Percentiles rank a stretch among this genome's conserved stretches.
phyloP scores from a whole-genome alignment of 2,329 filamentous ascomycete genomes.

The Ambrosiella xylebori region DNA sequence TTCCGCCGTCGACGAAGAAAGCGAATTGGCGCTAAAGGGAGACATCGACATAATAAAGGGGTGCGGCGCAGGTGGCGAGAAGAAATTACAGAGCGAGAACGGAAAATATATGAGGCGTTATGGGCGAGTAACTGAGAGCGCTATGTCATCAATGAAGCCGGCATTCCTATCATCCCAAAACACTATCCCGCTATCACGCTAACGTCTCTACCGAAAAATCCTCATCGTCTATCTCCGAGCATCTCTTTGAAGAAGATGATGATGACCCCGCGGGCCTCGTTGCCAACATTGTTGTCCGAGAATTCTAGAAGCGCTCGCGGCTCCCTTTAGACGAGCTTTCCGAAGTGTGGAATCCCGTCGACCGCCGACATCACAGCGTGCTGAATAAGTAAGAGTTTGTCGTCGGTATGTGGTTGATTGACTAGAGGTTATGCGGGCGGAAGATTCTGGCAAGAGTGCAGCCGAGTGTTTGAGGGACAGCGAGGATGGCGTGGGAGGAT shows the following conservation, averaged over 20 bases:
- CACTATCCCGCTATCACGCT: neutral
- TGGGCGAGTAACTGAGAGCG: conserved; percentile 67
- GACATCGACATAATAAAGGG: conserved; percentile 59
- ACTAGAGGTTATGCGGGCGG: conserved; percentile 61
- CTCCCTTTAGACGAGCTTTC: conserved; percentile 51
- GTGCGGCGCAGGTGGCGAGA: conserved; percentile 62
- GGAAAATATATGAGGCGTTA: conserved; percentile 68
- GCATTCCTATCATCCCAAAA: neutral
- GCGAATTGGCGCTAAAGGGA: conserved; percentile 28
- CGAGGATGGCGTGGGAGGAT: conserved; percentile 25
- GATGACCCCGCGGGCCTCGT: conserved; percentile 33
- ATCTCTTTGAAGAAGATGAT: too few species aligned
- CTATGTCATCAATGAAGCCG: conserved; percentile 21
- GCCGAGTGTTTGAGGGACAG: conserved; percentile 62
- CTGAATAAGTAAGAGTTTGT: conserved; percentile 58
- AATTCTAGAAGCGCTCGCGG: conserved; percentile 59
- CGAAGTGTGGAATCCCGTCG: conserved; percentile 64
- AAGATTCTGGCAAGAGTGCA: conserved; percentile 57
- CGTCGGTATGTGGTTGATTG: conserved; percentile 67
- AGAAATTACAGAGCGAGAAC: conserved; percentile 50
- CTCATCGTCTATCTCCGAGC: neutral
- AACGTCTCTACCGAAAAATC: neutral
- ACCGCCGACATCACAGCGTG: conserved; percentile 34
- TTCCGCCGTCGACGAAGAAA: conserved; percentile 31
- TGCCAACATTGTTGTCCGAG: conserved; percentile 49